phyloP scores from a whole-genome alignment of 202 grass and related monocot species.

The Digitaria exilis region DNA sequence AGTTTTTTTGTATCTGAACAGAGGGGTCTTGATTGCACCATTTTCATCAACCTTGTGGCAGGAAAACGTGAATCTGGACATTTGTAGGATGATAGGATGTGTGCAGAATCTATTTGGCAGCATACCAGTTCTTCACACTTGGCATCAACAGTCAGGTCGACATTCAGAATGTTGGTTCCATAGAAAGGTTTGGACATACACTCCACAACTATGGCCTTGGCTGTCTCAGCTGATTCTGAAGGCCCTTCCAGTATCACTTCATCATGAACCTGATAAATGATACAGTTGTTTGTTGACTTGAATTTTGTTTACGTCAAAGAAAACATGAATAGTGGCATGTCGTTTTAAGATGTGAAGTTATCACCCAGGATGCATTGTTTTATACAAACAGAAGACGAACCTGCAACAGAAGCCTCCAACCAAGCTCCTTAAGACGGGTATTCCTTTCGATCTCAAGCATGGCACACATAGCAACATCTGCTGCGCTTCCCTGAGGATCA shows the following conservation, averaged over 20 bases:
- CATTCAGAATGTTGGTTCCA: constrained; percentile 72
- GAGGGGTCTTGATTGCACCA: not conserved
- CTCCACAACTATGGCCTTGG: constrained; percentile 72
- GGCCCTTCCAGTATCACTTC: constrained; percentile 98
- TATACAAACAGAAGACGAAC: constrained; percentile 35
- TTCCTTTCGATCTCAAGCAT: constrained; percentile 95
- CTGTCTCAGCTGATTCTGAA: constrained; percentile 72
- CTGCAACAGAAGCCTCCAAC: constrained; percentile 93
- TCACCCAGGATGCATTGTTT: constrained; percentile 18
- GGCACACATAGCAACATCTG: constrained; percentile 95
- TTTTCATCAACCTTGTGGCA: not conserved
- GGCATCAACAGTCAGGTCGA: constrained; percentile 80
- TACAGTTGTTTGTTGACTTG: not conserved
- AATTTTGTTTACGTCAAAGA: not conserved
- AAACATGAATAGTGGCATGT: not conserved
- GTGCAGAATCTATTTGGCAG: constrained; percentile 58
- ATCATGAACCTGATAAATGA: constrained; percentile 74
- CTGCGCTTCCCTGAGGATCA: constrained; percentile 85
- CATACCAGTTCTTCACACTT: constrained; percentile 90
- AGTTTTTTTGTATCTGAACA: not conserved
- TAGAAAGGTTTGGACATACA: constrained; percentile 94
- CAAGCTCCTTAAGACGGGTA: constrained; percentile 70
- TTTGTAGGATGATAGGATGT: not conserved
- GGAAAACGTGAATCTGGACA: not conserved
- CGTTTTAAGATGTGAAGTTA: constrained; percentile 22